Base-by-base conservation (phyloP, 2,329 filamentous ascomycete genomes). In the Neopestalotiopsis clavispora region DNA sequence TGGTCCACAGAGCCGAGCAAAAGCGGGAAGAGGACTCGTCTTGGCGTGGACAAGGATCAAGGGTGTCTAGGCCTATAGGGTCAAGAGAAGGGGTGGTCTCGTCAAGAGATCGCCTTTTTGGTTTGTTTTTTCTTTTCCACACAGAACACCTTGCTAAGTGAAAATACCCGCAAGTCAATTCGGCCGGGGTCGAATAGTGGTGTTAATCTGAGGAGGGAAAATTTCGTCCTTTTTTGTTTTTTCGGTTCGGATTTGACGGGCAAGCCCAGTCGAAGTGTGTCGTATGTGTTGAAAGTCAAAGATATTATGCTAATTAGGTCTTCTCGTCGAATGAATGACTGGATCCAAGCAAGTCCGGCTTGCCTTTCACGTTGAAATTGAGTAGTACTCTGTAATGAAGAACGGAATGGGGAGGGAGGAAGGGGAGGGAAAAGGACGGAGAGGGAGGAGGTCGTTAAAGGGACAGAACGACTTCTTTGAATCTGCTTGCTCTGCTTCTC, bases 331-430 rank as follows among this genome's bases (percentile, higher is more conserved):
- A 83, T 80, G 84, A 87, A 81, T 83, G 85, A 83, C 81, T 82
- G 81, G 82, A 81, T 85, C 78, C 77, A 80, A 86, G 85, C 86
- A 89, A 89, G 87, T 81, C 87, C 87, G 78, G 87, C 86, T 89
- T 88, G 86, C 85, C 79, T 80, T 83, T 82, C 77, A 82, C 80
- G 72, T 71, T 73, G 70, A 70, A 52, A 72, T 78, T 79, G 74
- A 82, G 71, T 73, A 70, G 59, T 65, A 52, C 45, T 52, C n/a
- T 52, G 45, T 52, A 20, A 52, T 52, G 45, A 20, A 52, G 45
- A 52, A 52, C 64, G 76, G 72, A 71, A 61, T 71, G 73, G 72
- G 75, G 74, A 74, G 74, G 71, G 74, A 73, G 69, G 70, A 74
- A 73, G 74, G 75, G 76, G 76, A 76, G 78, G 75, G 75, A 74